Conservation (phyloP, 495 filamentous ascomycete species). For the Xylaria telfairii region DNA sequence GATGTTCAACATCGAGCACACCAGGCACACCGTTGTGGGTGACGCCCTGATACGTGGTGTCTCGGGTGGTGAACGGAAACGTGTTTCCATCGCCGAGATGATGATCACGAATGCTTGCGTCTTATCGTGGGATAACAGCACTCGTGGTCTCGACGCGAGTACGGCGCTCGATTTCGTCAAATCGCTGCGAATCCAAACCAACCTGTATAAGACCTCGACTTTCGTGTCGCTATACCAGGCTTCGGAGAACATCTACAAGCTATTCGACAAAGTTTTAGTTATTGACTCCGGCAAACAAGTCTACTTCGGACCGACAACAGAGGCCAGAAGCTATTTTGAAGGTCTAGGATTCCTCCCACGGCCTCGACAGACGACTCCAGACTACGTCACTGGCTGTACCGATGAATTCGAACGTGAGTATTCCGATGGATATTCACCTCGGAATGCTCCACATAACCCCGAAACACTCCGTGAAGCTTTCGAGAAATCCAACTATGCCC, state of each 20-base stretch:
- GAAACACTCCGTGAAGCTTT: slow-evolving; percentile 71
- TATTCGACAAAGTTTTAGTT: slow-evolving; percentile 88
- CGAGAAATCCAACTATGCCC: slow-evolving; percentile 63
- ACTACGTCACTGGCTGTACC: slow-evolving; percentile 85
- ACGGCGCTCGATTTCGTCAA: slow-evolving; percentile 78
- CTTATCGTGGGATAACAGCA: slow-evolving; percentile 83
- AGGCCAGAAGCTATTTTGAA: slow-evolving; percentile 81
- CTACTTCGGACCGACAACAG: slow-evolving; percentile 74
- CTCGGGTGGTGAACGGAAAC: slow-evolving; percentile 85
- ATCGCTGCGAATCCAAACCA: slow-evolving; percentile 76
- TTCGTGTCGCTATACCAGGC: slow-evolving; percentile 87
- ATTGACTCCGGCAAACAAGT: slow-evolving; percentile 81
- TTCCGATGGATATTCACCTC: slow-evolving; percentile 62
- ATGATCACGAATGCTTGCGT: slow-evolving; percentile 77
- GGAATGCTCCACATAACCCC: slow-evolving; percentile 70
- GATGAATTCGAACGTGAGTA: slow-evolving; percentile 84
- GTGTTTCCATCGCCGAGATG: slow-evolving; percentile 74
- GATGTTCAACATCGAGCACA: slow-evolving; percentile 90
- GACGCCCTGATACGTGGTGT: slow-evolving; percentile 82
- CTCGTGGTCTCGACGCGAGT: slow-evolving; percentile 81
- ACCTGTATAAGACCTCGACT: slow-evolving; percentile 78
- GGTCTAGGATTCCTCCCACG: slow-evolving; percentile 78
- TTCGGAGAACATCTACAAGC: slow-evolving; percentile 80
- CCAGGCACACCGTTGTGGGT: slow-evolving; percentile 79
- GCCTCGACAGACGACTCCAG: slow-evolving; percentile 83